phyloP scores from a whole-genome alignment of 2,329 filamentous ascomycete genomes.

The Neopestalotiopsis sp. region DNA sequence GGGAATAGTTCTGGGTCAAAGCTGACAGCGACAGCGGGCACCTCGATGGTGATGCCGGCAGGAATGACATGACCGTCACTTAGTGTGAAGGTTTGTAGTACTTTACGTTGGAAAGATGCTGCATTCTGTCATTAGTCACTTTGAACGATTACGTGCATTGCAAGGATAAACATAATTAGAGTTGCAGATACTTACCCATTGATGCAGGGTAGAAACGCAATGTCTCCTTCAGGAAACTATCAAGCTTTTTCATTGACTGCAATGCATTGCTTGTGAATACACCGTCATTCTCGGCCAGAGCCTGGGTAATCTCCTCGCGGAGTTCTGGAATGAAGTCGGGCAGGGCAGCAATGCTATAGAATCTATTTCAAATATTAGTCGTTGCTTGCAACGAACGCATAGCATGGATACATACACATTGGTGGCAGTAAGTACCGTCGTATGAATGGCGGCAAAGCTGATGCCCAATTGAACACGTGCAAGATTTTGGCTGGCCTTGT shows the following conservation, averaged over 20 bases:
- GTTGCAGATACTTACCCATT: constrained; percentile 26
- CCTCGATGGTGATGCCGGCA: constrained; percentile 23
- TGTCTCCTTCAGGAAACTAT: constrained; percentile 37
- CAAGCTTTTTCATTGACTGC: constrained; percentile 36
- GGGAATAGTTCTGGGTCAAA: constrained; percentile 35
- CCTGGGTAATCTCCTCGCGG: constrained; percentile 52
- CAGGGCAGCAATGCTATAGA: constrained; percentile 48
- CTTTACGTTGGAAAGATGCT: constrained; percentile 48
- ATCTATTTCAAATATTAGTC: constrained; percentile 31
- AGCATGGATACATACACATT: constrained; percentile 37
- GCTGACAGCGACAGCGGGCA: constrained; percentile 19
- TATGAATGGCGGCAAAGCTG: constrained; percentile 55
- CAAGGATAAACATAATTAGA: not conserved
- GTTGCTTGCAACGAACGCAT: not conserved
- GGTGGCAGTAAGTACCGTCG: constrained; percentile 46
- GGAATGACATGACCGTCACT: constrained; percentile 50
- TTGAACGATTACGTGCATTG: constrained; percentile 6
- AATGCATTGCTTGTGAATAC: constrained; percentile 33
- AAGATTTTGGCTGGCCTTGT: constrained; percentile 34
- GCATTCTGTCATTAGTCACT: not conserved
- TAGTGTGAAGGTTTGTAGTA: constrained; percentile 48
- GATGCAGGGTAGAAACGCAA: constrained; percentile 25
- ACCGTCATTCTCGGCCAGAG: constrained; percentile 38
- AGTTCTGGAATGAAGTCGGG: constrained; percentile 53
- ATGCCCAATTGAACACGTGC: constrained; percentile 46